These are phyloP conservation scores for Wallacemonas collosoma DNA, from an alignment of 208 protist genomes.

Conservation along the genomic window DNA sequence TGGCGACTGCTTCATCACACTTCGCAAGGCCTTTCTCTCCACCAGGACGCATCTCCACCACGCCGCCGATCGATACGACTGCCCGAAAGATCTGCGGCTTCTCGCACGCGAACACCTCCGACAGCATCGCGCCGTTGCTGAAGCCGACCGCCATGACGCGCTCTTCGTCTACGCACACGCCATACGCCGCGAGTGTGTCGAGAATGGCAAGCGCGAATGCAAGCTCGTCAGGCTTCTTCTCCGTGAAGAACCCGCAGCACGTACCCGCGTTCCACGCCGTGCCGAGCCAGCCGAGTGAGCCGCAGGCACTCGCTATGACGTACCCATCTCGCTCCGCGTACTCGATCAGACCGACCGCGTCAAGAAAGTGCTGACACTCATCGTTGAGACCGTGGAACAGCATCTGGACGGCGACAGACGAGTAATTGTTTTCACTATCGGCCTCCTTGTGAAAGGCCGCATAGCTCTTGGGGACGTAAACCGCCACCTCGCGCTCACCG, in stretches of 20 bases:
- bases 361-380: slow-evolving; percentile 60
- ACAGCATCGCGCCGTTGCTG: slow-evolving; percentile 85
- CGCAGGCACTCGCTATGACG: slow-evolving; percentile 66
- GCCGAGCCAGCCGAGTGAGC: slow-evolving; percentile 53
- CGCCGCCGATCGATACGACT: slow-evolving; percentile 60
- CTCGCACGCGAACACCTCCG: slow-evolving; percentile 64
- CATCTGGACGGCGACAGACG: slow-evolving; percentile 40
- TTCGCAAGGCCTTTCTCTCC: slow-evolving; percentile 42
- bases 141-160: slow-evolving; percentile 71
- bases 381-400: slow-evolving; percentile 76
- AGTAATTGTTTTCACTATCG: slow-evolving; percentile 7
- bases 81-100: slow-evolving; percentile 40
- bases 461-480: slow-evolving; percentile 52
- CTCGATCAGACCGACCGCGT: slow-evolving; percentile 45
- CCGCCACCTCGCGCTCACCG: slow-evolving; percentile 30
- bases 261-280: slow-evolving; percentile 68
- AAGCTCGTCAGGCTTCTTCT: slow-evolving; percentile 50
- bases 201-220: slow-evolving; percentile 46
- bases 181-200: slow-evolving; percentile 15
- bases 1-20: slow-evolving; percentile 36
- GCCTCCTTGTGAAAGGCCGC: background rate
- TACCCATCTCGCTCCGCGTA: slow-evolving; percentile 56
- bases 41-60: slow-evolving; percentile 63
- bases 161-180: slow-evolving; percentile 36
- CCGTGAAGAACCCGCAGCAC: slow-evolving; percentile 67